A percentile compares a stretch with the other conserved stretches of the same genome.
phyloP scores from a whole-genome alignment of 345 rosid species.

The Trapa bicornis region DNA sequence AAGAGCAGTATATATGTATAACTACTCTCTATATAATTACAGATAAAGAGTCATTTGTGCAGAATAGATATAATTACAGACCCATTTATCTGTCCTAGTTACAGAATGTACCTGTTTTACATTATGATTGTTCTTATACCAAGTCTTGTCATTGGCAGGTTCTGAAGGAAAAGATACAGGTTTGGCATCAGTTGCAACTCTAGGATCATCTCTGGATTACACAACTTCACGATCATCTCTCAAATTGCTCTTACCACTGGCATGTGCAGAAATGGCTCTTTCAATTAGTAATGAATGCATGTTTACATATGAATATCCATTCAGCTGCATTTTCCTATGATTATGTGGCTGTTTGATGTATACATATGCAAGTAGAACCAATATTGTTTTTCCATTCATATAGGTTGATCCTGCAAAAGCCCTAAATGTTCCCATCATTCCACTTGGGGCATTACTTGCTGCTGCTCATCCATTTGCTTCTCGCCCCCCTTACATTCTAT shows the following conservation, averaged over 20 bases:
- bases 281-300: not conserved
- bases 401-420: conserved; percentile 63
- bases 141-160: conserved; percentile 20
- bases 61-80: not conserved
- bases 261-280: conserved; percentile 20
- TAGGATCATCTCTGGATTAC: conserved; percentile 75
- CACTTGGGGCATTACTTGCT: conserved; percentile 46
- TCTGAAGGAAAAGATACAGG: conserved; percentile 54
- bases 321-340: not conserved
- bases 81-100: not conserved
- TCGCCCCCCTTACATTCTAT: conserved; percentile 50
- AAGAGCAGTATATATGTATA: no score
- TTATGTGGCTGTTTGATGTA: not conserved
- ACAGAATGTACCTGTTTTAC: not conserved
- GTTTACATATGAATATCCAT: not conserved
- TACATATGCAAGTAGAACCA: conserved; percentile 2
- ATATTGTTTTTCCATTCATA: conserved; percentile 7
- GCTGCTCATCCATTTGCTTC: conserved; percentile 49
- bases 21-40: no score
- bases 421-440: conserved; percentile 49
- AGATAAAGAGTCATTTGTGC: not conserved
- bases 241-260: conserved; percentile 64
- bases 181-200: conserved; percentile 48
- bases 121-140: not conserved
- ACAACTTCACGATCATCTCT: conserved; percentile 54